These are phyloP conservation scores for Fonsecaea pugnacius DNA, from an alignment of 2,329 filamentous ascomycete species.

Conservation along the genomic window DNA sequence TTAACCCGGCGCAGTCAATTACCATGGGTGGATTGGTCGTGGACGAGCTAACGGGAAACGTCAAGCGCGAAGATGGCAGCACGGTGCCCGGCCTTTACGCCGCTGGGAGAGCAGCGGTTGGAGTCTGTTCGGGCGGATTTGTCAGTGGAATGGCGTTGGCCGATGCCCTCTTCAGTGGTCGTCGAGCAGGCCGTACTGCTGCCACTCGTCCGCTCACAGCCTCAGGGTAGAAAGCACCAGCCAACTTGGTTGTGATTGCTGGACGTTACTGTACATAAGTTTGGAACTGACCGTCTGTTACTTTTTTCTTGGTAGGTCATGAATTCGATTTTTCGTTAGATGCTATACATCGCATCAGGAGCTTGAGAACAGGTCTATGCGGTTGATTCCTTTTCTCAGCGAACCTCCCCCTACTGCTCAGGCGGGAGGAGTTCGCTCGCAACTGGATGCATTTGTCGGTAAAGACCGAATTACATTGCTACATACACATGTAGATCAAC, in stretches of 20 bases:
- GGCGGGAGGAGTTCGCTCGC: background rate
- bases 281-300: background rate
- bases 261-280: background rate
- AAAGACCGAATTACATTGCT: constrained; percentile 7
- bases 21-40: constrained; percentile 4
- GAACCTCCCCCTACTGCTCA: background rate
- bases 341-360: background rate
- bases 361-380: background rate
- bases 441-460: constrained; percentile 9
- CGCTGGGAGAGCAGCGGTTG: constrained; percentile 3
- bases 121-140: constrained; percentile 3
- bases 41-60: constrained; percentile 1
- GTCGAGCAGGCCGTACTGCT: constrained; percentile 1
- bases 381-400: constrained; percentile 1
- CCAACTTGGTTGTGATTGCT: background rate
- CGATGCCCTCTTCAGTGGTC: constrained; percentile 6
- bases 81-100: constrained; percentile 1
- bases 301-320: background rate
- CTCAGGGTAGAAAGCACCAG: constrained; percentile 3
- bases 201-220: background rate
- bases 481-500: constrained; percentile 5
- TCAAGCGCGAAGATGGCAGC: constrained; percentile 7
- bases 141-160: constrained; percentile 5
- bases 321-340: background rate
- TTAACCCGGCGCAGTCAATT: constrained; percentile 1